phyloP scores from a whole-genome alignment of 176 grass and related monocot genomes.

The maize (Zea mays) region Zm-B73-REFERENCE-NAM-5.0 NC_050100.1:70875501-70876000 shows the following conservation, averaged over 20 bases:
- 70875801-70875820: conserved; percentile 83
- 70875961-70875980: conserved; percentile 64
- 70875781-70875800: conserved; percentile 64
- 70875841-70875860: conserved; percentile 60
- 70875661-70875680: conserved; percentile 91
- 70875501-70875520: conserved; percentile 26
- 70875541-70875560: conserved; percentile 29
- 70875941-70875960: conserved; percentile 62
- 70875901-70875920: conserved; percentile 90
- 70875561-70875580: conserved; percentile 72
- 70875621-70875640: conserved; percentile 68
- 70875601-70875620: conserved; percentile 85
- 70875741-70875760: conserved; percentile 42
- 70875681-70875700: conserved; percentile 74
- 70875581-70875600: conserved; percentile 69
- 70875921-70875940: conserved; percentile 63
- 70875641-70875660: conserved; percentile 67
- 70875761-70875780: conserved; percentile 72
- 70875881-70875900: conserved; percentile 78
- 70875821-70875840: conserved; percentile 71
- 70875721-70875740: conserved; percentile 47
- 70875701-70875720: conserved; percentile 44
- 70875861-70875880: conserved; percentile 76
- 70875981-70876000: conserved; percentile 53
- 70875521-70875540: conserved; percentile 9